Conservation (phyloP, 2,329 filamentous ascomycete genomes). For the Rhytidhysteron rufulum region DNA sequence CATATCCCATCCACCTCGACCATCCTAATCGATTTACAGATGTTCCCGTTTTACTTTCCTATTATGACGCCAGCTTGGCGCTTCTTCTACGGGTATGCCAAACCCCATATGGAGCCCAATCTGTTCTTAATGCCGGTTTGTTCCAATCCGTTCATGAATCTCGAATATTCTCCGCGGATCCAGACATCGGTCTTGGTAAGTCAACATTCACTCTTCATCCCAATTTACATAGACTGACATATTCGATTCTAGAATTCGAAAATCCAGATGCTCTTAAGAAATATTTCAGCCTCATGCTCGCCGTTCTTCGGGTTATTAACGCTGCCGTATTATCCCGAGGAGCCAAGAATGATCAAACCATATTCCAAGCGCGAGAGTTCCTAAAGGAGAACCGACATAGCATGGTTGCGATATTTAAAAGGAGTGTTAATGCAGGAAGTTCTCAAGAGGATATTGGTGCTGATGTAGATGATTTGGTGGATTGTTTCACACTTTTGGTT, state of each 20-base stretch:
- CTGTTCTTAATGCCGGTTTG: slow-evolving; percentile 84
- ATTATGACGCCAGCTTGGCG: slow-evolving; percentile 71
- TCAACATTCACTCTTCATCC: slow-evolving; percentile 5
- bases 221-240: background rate
- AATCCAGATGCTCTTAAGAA: slow-evolving; percentile 68
- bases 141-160: slow-evolving; percentile 78
- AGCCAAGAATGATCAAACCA: slow-evolving; percentile 68
- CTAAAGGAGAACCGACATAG: slow-evolving; percentile 77
- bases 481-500: slow-evolving; percentile 80
- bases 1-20: background rate
- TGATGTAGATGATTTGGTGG: slow-evolving; percentile 71
- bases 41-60: slow-evolving; percentile 52
- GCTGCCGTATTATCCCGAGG: slow-evolving; percentile 79
- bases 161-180: slow-evolving; percentile 83
- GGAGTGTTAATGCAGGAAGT: slow-evolving; percentile 72
- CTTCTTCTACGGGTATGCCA: slow-evolving; percentile 82
- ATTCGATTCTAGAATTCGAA: slow-evolving; percentile 50
- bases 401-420: slow-evolving; percentile 86
- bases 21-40: slow-evolving; percentile 37
- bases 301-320: slow-evolving; percentile 76
- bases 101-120: slow-evolving; percentile 76
- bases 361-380: slow-evolving; percentile 75
- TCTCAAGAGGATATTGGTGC: slow-evolving; percentile 49
- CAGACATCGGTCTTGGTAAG: slow-evolving; percentile 76
- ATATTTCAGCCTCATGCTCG: slow-evolving; percentile 80